Conservation (phyloP, 176 grass and related monocot genomes). For the Hyparrhenia diplandra region DNA sequence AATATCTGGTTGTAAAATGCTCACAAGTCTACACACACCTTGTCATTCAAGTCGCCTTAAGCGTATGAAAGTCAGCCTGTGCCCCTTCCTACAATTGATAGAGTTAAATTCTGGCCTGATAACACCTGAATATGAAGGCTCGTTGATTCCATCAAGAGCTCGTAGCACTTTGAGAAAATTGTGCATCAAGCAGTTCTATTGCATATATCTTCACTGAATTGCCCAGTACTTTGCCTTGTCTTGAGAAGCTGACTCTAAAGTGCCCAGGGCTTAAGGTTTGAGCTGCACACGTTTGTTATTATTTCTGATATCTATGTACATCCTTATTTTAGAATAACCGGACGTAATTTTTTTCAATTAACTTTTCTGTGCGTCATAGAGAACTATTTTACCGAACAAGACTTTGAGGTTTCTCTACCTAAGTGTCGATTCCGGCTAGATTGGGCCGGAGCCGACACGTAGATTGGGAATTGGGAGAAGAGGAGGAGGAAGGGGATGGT, state of each 20-base stretch:
- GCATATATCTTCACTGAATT: slow-evolving; percentile 1
- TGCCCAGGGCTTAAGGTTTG: neutral
- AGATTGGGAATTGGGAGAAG: too few relatives aligned
- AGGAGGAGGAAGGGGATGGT: too few relatives aligned
- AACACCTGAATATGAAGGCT: neutral
- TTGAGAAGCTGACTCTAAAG: neutral
- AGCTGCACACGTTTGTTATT: neutral
- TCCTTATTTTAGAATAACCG: too few relatives aligned
- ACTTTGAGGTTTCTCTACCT: neutral
- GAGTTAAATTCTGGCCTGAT: neutral
- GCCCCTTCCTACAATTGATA: neutral
- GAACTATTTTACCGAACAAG: neutral
- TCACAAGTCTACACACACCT: neutral
- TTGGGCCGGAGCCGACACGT: too few relatives aligned
- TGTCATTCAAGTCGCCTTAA: neutral
- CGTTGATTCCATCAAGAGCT: neutral
- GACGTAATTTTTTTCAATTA: neutral
- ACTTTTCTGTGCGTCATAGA: neutral
- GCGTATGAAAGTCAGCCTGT: neutral
- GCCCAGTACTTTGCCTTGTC: neutral
- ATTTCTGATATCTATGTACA: neutral
- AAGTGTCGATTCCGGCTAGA: too few relatives aligned
- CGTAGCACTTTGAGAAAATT: neutral
- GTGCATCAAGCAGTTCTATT: neutral
- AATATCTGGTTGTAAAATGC: neutral